These are phyloP conservation scores for Neocallimastix lanati DNA, from an alignment of 192 early-diverging fungal species.

Conservation along the genomic window DNA sequence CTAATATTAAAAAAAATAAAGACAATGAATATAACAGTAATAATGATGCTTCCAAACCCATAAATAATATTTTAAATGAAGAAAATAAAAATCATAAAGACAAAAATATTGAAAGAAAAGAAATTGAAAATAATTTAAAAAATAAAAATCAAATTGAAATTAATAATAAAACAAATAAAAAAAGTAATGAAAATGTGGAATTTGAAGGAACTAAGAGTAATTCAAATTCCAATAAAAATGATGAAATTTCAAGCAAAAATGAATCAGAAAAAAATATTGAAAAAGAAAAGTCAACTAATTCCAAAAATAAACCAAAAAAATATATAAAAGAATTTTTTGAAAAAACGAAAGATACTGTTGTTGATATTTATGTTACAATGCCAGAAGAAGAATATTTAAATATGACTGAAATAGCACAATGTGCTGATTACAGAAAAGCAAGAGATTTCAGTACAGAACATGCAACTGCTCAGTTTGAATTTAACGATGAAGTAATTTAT, in stretches of 20 bases:
- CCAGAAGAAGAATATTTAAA: neutral
- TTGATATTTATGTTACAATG: neutral
- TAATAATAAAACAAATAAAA: too few species aligned
- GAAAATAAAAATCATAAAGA: too few species aligned
- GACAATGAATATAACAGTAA: too few species aligned
- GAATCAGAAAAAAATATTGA: neutral
- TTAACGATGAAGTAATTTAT: neutral
- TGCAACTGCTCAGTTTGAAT: neutral
- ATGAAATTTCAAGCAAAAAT: neutral
- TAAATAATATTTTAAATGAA: too few species aligned
- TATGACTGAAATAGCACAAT: neutral
- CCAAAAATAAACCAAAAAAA: neutral
- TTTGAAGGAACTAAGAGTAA: neutral
- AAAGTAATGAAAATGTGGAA: neutral
- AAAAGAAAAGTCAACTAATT: neutral
- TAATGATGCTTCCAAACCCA: too few species aligned
- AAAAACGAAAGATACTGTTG: neutral
- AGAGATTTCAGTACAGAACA: neutral
- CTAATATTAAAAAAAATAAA: too few species aligned
- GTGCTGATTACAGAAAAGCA: neutral
- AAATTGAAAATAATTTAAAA: too few species aligned
- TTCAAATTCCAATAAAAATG: neutral
- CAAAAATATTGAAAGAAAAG: too few species aligned
- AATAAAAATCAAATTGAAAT: too few species aligned
- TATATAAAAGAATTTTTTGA: neutral